Base-by-base conservation (phyloP, 371 early-diverging fungal genomes). In the Mortierella sp. region DNA sequence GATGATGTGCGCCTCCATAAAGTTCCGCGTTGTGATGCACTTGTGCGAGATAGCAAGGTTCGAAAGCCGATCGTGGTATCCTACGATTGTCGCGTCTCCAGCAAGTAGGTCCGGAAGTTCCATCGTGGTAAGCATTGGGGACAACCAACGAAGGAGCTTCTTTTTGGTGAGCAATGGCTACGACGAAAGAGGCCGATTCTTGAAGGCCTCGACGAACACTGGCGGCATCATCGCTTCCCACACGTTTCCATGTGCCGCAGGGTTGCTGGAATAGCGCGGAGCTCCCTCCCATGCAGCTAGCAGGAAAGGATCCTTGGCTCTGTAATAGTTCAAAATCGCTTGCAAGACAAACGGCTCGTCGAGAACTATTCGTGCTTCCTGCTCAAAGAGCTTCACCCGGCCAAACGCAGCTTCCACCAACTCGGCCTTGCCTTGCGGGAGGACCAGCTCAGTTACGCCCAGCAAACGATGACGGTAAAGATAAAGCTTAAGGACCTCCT, bases 341-440 rank as follows among this genome's bases (percentile, higher is more conserved):
- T 65, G 64, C 9, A 78, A 45, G 34, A 61, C 73, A 13, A 73
- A 50, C 6, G 66, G 73, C 44, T 78, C 79, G 22, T 73, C 72
- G 24, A 77, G 41, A 64, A 72, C 72, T 0, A 65, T 68, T 53
- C 67, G 61, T 64, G 72, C 71, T 10, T 37, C 41, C 16, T 69
- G 65, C 52, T 65, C 77, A 58, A 77, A 68, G n/a, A 72, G 37
- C 48, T 68, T 77, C 64, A 77, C 72, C 6, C 77, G 68, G 64
- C 72, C 77, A 41, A 72, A 77, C 10, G 72, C 67, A 16, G 67
- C 67, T n/a, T 71, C 71, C 1, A 76, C 50, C 1, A 76, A 61
- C 10, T 66, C 41, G 22, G 34, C 69, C 29, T 78, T 73, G 58
- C n/a, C n/a, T n/a, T 69, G 48, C 10, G 64, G 48, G 3, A 78